Conservation (phyloP, 2,329 filamentous ascomycete genomes). For the Hypoxylon sp. region DNA sequence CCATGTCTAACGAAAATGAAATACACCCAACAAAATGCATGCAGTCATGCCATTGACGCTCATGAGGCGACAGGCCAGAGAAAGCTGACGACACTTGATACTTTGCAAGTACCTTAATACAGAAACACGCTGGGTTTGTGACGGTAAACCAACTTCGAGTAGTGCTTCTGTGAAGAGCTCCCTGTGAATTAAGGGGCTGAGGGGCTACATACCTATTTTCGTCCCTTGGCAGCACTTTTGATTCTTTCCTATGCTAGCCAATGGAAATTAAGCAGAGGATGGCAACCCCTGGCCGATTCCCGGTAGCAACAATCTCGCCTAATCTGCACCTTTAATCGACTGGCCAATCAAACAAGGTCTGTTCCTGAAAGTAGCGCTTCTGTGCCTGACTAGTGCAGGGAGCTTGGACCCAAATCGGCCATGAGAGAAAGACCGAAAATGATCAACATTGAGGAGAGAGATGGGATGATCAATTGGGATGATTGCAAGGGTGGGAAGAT, state of each 20-base stretch:
- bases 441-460: constrained; percentile 34
- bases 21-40: constrained; percentile 14
- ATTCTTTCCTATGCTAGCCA: constrained; percentile 29
- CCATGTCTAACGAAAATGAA: constrained; percentile 11
- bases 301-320: constrained; percentile 44
- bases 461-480: constrained; percentile 24
- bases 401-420: constrained; percentile 38
- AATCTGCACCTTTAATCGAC: constrained; percentile 35
- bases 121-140: neutral
- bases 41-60: constrained; percentile 12
- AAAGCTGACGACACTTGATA: constrained; percentile 5
- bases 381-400: constrained; percentile 45
- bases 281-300: constrained; percentile 33
- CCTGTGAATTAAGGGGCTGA: constrained; percentile 20
- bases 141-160: constrained; percentile 5
- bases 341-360: constrained; percentile 38
- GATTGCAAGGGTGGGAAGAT: constrained; percentile 33
- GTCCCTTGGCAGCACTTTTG: constrained; percentile 20
- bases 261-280: constrained; percentile 33
- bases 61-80: neutral
- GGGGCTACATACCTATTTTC: constrained; percentile 34
- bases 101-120: constrained; percentile 7
- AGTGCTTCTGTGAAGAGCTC: constrained; percentile 15
- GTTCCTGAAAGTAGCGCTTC: constrained; percentile 44
- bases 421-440: constrained; percentile 39